Conservation (phyloP, 2,329 filamentous ascomycete genomes). For the Phoma herbarum region DNA sequence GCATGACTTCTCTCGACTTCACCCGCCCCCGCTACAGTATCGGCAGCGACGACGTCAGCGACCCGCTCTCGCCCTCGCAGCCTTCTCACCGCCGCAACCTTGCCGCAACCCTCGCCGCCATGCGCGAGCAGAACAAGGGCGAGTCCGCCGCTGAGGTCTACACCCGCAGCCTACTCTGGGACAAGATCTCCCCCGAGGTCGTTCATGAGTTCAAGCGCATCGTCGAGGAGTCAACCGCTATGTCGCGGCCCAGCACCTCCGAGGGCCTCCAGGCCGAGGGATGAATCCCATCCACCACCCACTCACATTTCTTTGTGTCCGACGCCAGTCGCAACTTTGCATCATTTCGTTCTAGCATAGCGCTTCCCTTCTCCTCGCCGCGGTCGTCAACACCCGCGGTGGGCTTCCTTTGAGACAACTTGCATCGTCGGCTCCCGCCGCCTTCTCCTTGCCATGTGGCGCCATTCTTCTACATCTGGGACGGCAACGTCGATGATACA, state of each 20-base stretch:
- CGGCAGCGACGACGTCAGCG: conserved; percentile 57
- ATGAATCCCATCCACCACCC: conserved; percentile 26
- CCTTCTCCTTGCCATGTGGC: conserved; percentile 33
- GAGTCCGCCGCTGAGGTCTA: conserved; percentile 84
- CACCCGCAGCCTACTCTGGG: conserved; percentile 90
- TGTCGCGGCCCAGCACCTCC: conserved; percentile 47
- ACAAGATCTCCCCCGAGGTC: conserved; percentile 90
- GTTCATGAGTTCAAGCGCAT: conserved; percentile 92
- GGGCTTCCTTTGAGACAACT: conserved; percentile 32
- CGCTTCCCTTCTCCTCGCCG: conserved; percentile 43
- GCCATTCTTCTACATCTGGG: conserved; percentile 40
- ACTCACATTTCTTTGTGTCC: conserved; percentile 34
- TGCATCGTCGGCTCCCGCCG: conserved; percentile 46
- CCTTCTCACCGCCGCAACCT: conserved; percentile 74
- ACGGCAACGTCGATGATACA: conserved; percentile 45
- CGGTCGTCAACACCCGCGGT: conserved; percentile 18
- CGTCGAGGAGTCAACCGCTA: conserved; percentile 74
- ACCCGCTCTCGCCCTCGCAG: conserved; percentile 51
- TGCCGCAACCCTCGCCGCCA: conserved; percentile 79
- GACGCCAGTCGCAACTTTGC: conserved; percentile 34
- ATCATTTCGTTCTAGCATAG: conserved; percentile 45
- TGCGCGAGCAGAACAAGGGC: conserved; percentile 76
- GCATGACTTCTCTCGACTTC: conserved; percentile 79
- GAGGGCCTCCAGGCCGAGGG: conserved; percentile 47
- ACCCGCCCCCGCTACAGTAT: conserved; percentile 60